Conservation (phyloP, 176 grass and related monocot species). For the Juncus inflexus region DNA sequence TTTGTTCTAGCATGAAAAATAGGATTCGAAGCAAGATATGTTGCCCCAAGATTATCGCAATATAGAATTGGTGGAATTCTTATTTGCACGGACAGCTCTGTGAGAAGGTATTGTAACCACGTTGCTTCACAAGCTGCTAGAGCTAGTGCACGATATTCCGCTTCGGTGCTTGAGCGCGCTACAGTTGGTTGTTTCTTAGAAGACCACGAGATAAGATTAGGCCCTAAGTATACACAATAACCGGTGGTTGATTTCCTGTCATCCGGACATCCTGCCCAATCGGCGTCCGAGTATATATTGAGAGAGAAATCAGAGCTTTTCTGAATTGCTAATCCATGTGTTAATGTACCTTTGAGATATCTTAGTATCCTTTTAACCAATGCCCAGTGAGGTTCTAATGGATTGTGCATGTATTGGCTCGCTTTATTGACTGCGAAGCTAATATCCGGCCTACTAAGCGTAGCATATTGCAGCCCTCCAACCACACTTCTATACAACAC, state of each 20-base stretch:
- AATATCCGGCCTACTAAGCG: background rate
- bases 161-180: background rate
- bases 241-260: background rate
- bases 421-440: background rate
- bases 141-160: background rate
- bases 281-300: background rate
- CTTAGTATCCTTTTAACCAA: conserved; percentile 1
- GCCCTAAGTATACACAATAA: background rate
- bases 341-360: background rate
- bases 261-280: background rate
- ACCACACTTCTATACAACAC: too few species aligned
- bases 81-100: background rate
- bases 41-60: conserved; percentile 5
- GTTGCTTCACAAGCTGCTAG: background rate
- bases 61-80: background rate
- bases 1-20: conserved; percentile 2
- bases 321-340: background rate
- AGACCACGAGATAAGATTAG: background rate
- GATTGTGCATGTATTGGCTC: conserved; percentile 2
- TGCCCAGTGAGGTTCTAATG: too few species aligned
- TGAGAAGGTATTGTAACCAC: background rate
- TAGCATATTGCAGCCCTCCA: background rate
- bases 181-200: background rate
- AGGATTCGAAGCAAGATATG: background rate
- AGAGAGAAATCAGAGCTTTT: background rate